These are phyloP conservation scores for Ricinus communis DNA, from an alignment of 345 rosid genomes.

Conservation along the genomic window DNA sequence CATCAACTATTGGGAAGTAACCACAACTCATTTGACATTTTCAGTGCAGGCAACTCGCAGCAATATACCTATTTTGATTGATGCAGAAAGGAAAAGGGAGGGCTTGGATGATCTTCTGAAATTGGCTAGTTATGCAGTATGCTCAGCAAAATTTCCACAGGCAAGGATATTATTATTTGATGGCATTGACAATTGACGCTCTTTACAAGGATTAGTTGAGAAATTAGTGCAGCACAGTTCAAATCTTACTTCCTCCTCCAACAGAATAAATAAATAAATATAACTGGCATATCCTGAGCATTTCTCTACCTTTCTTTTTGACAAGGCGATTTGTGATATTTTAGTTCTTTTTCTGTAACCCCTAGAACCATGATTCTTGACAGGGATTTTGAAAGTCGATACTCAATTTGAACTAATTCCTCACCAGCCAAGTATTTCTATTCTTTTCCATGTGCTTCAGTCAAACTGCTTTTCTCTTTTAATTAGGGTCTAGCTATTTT, in stretches of 20 bases:
- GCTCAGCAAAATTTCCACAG: slow-evolving; percentile 82
- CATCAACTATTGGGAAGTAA: slow-evolving; percentile 12
- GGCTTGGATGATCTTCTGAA: slow-evolving; percentile 69
- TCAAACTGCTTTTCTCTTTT: neutral
- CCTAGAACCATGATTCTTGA: neutral
- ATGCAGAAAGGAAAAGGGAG: slow-evolving; percentile 76
- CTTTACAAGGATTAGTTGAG: slow-evolving; percentile 3
- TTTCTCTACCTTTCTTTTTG: no score
- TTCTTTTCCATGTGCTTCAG: neutral
- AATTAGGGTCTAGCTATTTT: no score
- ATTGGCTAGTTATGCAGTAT: slow-evolving; percentile 64
- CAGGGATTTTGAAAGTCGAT: neutral
- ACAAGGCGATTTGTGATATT: neutral
- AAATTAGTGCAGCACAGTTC: neutral
- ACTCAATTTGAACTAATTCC: neutral
- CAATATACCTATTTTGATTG: slow-evolving; percentile 79
- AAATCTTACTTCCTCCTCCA: neutral
- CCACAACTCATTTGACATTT: slow-evolving; percentile 25
- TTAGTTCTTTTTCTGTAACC: neutral
- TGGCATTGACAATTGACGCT: slow-evolving; percentile 8
- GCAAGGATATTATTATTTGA: slow-evolving; percentile 33
- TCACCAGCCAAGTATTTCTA: neutral
- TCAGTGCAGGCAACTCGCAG: slow-evolving; percentile 76
- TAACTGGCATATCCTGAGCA: no score
- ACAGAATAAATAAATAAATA: neutral